Evolutionary conservation across 2,329 filamentous ascomycete genomes (phyloP).

Genomic region (Orbilia oligospora): DNA sequence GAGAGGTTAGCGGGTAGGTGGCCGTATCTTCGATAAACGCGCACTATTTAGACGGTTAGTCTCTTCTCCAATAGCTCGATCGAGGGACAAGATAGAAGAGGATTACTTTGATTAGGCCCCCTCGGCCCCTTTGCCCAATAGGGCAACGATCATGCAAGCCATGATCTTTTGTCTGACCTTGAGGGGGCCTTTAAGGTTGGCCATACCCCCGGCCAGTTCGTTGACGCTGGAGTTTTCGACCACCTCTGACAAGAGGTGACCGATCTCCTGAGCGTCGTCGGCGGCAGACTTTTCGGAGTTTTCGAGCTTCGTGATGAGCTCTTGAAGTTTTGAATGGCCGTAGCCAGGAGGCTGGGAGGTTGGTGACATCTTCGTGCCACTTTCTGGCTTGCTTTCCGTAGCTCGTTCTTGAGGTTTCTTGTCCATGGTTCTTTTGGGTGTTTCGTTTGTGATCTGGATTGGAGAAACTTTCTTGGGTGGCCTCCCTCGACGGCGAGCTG

Average conservation of each 20-base stretch:
- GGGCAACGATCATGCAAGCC: neutral
- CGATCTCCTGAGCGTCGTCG: neutral
- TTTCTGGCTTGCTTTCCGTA: neutral
- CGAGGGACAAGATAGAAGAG: no score
- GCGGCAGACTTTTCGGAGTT: neutral
- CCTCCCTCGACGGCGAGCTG: constrained; percentile 8
- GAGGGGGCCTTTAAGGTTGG: neutral
- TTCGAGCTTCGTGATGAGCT: neutral
- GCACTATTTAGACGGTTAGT: no score
- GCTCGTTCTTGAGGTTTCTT: neutral
- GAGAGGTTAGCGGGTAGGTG: no score
- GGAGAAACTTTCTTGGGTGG: constrained; percentile 3
- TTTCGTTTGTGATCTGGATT: neutral
- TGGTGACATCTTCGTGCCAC: neutral
- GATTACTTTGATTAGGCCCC: neutral
- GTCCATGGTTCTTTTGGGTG: neutral
- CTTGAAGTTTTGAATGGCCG: neutral
- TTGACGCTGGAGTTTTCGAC: neutral
- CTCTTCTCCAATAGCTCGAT: no score
- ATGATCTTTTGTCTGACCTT: constrained; percentile 2
- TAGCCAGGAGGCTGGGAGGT: neutral
- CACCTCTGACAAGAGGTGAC: neutral
- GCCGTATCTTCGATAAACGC: no score
- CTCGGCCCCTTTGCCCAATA: neutral
- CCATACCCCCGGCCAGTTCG: constrained; percentile 3